These are phyloP conservation scores for Hamigera avellanea DNA, from an alignment of 495 filamentous ascomycete species.

Conservation along the genomic window DNA sequence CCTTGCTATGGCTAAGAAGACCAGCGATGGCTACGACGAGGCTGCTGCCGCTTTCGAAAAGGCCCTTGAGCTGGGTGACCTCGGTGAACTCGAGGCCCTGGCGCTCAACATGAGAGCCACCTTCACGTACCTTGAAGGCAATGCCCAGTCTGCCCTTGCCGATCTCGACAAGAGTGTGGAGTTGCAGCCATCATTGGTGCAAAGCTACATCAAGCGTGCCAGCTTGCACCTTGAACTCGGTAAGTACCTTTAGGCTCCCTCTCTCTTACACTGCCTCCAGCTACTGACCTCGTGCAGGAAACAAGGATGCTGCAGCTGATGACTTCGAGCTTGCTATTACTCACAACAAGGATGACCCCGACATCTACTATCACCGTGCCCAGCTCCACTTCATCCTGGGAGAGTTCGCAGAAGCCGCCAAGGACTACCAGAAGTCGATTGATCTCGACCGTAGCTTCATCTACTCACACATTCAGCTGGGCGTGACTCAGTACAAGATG, in stretches of 20 bases:
- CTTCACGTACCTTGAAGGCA: slow-evolving; percentile 83
- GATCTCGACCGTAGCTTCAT: slow-evolving; percentile 93
- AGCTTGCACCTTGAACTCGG: slow-evolving; percentile 96
- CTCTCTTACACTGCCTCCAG: background rate
- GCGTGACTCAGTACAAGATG: slow-evolving; percentile 99
- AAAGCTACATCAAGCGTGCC: slow-evolving; percentile 97
- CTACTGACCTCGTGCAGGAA: slow-evolving; percentile 39
- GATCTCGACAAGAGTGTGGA: slow-evolving; percentile 90
- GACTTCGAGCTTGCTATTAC: slow-evolving; percentile 81
- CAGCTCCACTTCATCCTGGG: slow-evolving; percentile 96
- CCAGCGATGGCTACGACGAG: slow-evolving; percentile 79
- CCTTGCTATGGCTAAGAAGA: slow-evolving; percentile 68
- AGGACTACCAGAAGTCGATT: slow-evolving; percentile 99
- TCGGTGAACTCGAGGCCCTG: slow-evolving; percentile 72
- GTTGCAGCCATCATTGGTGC: slow-evolving; percentile 72
- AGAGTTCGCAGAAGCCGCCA: slow-evolving; percentile 85
- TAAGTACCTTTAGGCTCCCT: slow-evolving; percentile 26
- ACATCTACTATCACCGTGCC: slow-evolving; percentile 98
- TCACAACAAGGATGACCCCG: slow-evolving; percentile 82
- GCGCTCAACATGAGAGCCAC: slow-evolving; percentile 95
- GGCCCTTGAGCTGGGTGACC: slow-evolving; percentile 67
- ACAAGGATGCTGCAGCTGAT: slow-evolving; percentile 72
- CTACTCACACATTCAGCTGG: slow-evolving; percentile 98
- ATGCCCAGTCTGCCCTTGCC: slow-evolving; percentile 66
- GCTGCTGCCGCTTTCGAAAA: slow-evolving; percentile 76